phyloP scores from a whole-genome alignment of 495 filamentous ascomycete genomes.

The Aspergillus taichungensis region DNA sequence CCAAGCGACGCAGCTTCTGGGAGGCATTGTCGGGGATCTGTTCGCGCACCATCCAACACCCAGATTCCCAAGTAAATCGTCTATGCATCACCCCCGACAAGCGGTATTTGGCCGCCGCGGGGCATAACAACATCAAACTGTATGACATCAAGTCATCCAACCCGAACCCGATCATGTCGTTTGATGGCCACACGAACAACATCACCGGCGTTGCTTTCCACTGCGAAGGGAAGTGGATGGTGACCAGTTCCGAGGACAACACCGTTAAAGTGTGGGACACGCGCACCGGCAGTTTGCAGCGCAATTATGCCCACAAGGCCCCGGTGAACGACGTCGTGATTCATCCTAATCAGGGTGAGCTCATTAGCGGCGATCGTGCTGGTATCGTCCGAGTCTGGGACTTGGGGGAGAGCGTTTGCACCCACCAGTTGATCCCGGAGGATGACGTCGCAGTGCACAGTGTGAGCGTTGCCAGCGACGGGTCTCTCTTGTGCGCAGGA shows the following conservation, averaged over 20 bases:
- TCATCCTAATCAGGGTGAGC: conserved; percentile 95
- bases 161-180: conserved; percentile 80
- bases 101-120: conserved; percentile 87
- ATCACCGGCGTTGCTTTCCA: conserved; percentile 96
- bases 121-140: conserved; percentile 89
- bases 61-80: conserved; percentile 95
- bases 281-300: conserved; percentile 73
- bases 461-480: conserved; percentile 93
- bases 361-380: conserved; percentile 88
- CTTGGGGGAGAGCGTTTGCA: conserved; percentile 91
- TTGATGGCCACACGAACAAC: conserved; percentile 92
- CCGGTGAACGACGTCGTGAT: conserved; percentile 92
- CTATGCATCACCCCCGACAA: conserved; percentile 98
- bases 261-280: conserved; percentile 99
- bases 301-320: conserved; percentile 80
- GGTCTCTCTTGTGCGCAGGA: conserved; percentile 86
- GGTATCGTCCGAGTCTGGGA: conserved; percentile 97
- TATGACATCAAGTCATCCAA: conserved; percentile 97
- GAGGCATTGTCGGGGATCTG: conserved; percentile 96
- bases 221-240: conserved; percentile 99
- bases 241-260: conserved; percentile 95
- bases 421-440: conserved; percentile 91
- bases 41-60: conserved; percentile 93
- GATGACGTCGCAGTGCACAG: conserved; percentile 88
- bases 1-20: conserved; percentile 65